Base-by-base conservation (phyloP, 75 land plant species). In the Chamaecyparis obtusa region DNA sequence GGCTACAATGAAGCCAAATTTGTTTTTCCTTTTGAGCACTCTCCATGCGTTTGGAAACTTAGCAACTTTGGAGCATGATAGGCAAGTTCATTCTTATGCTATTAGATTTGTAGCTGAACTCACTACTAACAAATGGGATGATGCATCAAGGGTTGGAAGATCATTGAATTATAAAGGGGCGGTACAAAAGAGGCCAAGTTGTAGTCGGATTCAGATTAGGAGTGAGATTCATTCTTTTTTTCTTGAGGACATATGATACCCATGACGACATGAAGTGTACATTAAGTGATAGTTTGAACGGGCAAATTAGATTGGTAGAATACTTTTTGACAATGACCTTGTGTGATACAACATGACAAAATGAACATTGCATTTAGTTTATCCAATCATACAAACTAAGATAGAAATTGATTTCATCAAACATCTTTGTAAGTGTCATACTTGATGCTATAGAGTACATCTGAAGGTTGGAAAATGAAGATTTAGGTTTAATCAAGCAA, bases 21-120 rank as follows among this genome's bases (percentile, higher is more conserved):
- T 44, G 74, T 60, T 87, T 75, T 89, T 90, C 7, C 85, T 87
- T 21, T 80, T 83, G 9, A 83, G 86, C 2, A 24, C 85, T 37
- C 79, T 91, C 14, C 55, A 84, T 72, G 88, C 87, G 27, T 90
- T 78, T 83, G 87, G 84, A 14, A 72, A 36, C 3, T 55, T 83
- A 79, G 82, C 82, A 79, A 24, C 82, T 79, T 9, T 79, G 6
- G 46, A 37, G 41, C 71, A 67, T 67, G 83, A 37, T 19, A 81
- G 24, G 30, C 48, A 81, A 27, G 83, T 81, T 81, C 83, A 81
- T 81, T 21, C 21, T 41, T 37, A 81, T 32, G 17, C 33, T 27
- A 81, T 41, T 81, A 81, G 83, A 81, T 32, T 6, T 81, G 83
- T 46, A 24, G 19, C 24, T 41, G 48, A 46, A 3, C 17, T 27